phyloP scores from a whole-genome alignment of 2,329 filamentous ascomycete species.

The Xenoacremonium recifei region DNA sequence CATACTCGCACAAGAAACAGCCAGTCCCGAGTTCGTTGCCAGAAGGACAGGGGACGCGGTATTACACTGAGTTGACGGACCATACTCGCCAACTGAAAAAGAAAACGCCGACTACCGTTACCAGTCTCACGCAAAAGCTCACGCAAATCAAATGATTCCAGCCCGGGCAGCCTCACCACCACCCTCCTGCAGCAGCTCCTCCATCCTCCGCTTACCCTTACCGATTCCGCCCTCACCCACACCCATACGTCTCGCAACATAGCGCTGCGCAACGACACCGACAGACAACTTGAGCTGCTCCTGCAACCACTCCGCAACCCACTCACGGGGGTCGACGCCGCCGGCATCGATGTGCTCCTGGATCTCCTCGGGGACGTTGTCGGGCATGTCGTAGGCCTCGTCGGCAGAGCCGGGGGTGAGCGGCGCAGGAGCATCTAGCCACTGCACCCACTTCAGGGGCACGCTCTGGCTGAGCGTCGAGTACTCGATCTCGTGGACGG shows the following conservation, averaged over 20 bases:
- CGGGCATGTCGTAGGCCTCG: slow-evolving; percentile 37
- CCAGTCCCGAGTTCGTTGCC: too few species aligned
- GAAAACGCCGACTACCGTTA: too few species aligned
- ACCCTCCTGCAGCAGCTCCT: slow-evolving; percentile 54
- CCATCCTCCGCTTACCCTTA: slow-evolving; percentile 59
- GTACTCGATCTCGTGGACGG: slow-evolving; percentile 88
- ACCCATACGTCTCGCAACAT: slow-evolving; percentile 93
- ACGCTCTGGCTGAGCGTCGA: slow-evolving; percentile 78
- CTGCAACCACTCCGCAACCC: slow-evolving; percentile 97
- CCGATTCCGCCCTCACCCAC: slow-evolving; percentile 76
- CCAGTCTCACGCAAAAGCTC: too few species aligned
- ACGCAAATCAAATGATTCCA: slow-evolving; percentile 40
- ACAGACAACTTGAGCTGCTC: slow-evolving; percentile 76
- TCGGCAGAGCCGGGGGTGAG: slow-evolving; percentile 53
- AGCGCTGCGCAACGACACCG: slow-evolving; percentile 88
- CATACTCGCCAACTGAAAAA: too few species aligned
- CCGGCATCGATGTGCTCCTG: slow-evolving; percentile 74
- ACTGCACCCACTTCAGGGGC: slow-evolving; percentile 82
- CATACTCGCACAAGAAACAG: too few species aligned
- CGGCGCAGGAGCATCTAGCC: slow-evolving; percentile 77
- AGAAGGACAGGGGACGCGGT: too few species aligned
- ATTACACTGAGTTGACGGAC: too few species aligned
- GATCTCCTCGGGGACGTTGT: slow-evolving; percentile 73
- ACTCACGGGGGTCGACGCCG: slow-evolving; percentile 88
- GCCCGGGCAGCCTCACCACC: slow-evolving; percentile 60